Evolutionary conservation across 345 rosid genomes (phyloP).

Genomic region (Euclidium syriacum): DNA sequence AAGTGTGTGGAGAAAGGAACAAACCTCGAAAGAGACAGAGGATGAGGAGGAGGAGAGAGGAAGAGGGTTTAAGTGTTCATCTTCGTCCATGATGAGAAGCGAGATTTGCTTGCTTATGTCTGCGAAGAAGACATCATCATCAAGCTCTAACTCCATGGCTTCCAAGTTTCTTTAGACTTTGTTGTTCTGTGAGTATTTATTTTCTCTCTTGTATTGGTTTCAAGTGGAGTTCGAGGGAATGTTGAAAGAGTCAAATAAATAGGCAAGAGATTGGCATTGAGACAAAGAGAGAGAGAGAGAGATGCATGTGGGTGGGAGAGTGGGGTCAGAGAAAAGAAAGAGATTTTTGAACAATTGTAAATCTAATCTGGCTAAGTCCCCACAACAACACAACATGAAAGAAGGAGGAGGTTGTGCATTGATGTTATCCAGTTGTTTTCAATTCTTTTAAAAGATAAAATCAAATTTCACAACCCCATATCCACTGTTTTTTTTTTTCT

Average conservation of each 20-base stretch:
- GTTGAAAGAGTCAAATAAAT: slow-evolving; percentile 35
- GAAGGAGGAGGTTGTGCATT: slow-evolving; percentile 26
- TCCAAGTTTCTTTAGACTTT: slow-evolving; percentile 5
- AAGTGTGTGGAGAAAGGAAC: not conserved
- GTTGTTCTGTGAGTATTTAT: slow-evolving; percentile 7
- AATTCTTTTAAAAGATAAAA: slow-evolving; percentile 4
- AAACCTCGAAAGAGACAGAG: slow-evolving; percentile 70
- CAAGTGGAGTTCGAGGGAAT: slow-evolving; percentile 28
- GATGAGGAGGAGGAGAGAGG: slow-evolving; percentile 34
- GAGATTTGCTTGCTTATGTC: slow-evolving; percentile 90
- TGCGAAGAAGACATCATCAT: slow-evolving; percentile 87
- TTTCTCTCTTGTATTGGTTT: not conserved
- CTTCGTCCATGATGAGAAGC: slow-evolving; percentile 92
- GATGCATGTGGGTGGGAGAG: slow-evolving; percentile 32
- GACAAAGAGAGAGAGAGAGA: slow-evolving; percentile 13
- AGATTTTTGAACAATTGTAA: slow-evolving; percentile 6
- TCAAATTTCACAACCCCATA: slow-evolving; percentile 21
- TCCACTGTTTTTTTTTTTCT: slow-evolving; percentile 14
- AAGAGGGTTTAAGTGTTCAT: slow-evolving; percentile 45
- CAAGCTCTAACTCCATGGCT: slow-evolving; percentile 73
- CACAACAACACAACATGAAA: slow-evolving; percentile 27
- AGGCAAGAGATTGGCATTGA: slow-evolving; percentile 9
- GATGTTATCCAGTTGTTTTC: slow-evolving; percentile 33
- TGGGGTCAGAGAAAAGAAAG: slow-evolving; percentile 9
- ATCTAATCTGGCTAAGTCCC: slow-evolving; percentile 31